Evolutionary conservation across 2,329 filamentous ascomycete genomes (phyloP), one percentile per base, ranked within the genome.

Genomic region (Ophiostoma angusticollis): DNA sequence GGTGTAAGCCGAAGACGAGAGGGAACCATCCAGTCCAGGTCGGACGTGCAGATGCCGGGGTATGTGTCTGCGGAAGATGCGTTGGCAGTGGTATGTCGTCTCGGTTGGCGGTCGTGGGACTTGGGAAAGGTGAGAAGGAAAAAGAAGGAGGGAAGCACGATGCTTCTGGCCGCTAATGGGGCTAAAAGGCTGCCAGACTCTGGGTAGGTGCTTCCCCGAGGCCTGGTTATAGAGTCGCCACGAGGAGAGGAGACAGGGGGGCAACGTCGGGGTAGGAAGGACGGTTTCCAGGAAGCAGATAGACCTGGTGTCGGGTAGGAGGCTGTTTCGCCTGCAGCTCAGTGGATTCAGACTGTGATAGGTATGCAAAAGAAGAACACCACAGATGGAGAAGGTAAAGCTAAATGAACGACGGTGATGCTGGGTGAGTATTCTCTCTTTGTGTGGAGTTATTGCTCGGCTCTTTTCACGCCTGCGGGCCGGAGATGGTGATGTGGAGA

Each of bases 121-220:
- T 18, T 31, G 31, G 31, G 18, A 31, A 24, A 35, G 31, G 31
- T 19, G 31, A 35, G 24, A 31, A 29, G 30, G 23, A 18, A 22
- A 23, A 9, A 16, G 19, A 18, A 14, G 35, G 28, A 40, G 29
- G 31, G 31, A 40, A 31, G 29, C 17, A 40, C 17, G 17, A 31
- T 17, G 23, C 19, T 33, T 23, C 36, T 24, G 28, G 25, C 28
- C 32, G 27, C 35, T 42, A 22, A 31, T 27, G 31, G 31, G 28
- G 22, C 36, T 19, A 21, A 19, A 30, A 34, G 9, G 21, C 21
- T 21, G 23, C 25, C 29, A 17, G 25, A 28, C 28, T 34, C 6
- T 36, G 35, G 40, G 35, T 38, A 32, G 25, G 32, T 39, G 35
- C 35, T 39, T 39, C 40, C 40, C 31, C 35, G 27, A 32, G 13